Evolutionary conservation across 768 basidiomycete species (phyloP), one percentile per base, ranked within the genome.

Genomic region (Lentinula lateritia): DNA sequence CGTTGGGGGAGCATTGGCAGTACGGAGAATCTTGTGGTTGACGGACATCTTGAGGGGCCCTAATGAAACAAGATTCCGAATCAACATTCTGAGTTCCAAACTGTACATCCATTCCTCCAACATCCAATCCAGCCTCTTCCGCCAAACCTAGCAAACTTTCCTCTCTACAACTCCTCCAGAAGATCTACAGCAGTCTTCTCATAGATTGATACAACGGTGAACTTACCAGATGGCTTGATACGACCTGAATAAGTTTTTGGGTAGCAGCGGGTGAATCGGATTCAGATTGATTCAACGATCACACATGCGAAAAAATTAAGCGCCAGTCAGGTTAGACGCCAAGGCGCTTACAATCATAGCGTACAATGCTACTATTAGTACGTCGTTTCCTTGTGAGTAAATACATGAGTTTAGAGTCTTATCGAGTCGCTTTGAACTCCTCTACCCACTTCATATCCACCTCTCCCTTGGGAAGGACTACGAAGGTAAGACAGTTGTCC

Each of bases 1-100:
- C 23, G 90, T 89, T 65, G 78, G 83, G 64, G 96, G 95, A 61
- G 97, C 96, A 73, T 98, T 98, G 73, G 97, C 97, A 67, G 93
- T 92, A 71, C 97, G 92, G 70, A 88, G 80, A 74, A 99, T 95
- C 84, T 99, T 98, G 83, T 81, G 81, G 68, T 86, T 80, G 73
- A 85, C 69, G 70, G 90, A 92, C 90, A 92, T 92, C 73, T 81
- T 83, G 77, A 75, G 65, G 70, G 69, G 76, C 74, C 77, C 75
- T 74, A 67, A 56, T 58, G 60, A 61, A 62, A 62, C 63, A 53
- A 65, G 64, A 69, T 65, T 32, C 50, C 38, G 55, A 41, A 45
- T 59, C 58, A 59, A 59, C 58, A 59, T 20, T 18, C 42, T 2
- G 13, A 43, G 41, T 42, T 34, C 45, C 59, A 39, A 52, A 8